These are phyloP conservation scores for Sporisorium reilianum DNA, from an alignment of 1,284 basidiomycete genomes.

Conservation along the genomic window DNA sequence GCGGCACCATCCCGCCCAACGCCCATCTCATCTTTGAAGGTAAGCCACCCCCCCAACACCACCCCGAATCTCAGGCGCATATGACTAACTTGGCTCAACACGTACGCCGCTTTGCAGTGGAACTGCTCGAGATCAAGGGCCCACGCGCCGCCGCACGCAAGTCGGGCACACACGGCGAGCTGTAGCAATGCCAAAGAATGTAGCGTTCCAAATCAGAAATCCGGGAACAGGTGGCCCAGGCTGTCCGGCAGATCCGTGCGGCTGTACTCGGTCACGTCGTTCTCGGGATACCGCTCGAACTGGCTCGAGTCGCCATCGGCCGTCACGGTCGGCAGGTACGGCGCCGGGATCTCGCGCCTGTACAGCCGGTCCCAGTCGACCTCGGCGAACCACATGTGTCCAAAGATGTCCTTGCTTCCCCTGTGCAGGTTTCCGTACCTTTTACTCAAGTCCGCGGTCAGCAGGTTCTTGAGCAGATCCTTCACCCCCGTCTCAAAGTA, in stretches of 20 bases:
- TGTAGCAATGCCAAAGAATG: slow-evolving; percentile 9
- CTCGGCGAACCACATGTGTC: slow-evolving; percentile 95
- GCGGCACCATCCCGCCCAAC: slow-evolving; percentile 82
- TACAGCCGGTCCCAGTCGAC: slow-evolving; percentile 92
- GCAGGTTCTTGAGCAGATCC: slow-evolving; percentile 88
- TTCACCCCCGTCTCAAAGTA: slow-evolving; percentile 84
- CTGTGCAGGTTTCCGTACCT: slow-evolving; percentile 91
- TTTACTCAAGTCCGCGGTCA: slow-evolving; percentile 89
- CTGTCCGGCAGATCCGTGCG: slow-evolving; percentile 57
- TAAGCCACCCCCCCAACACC: slow-evolving; percentile 19
- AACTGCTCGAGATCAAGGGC: slow-evolving; percentile 52
- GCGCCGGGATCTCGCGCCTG: slow-evolving; percentile 91
- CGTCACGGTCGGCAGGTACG: slow-evolving; percentile 80
- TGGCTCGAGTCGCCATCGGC: slow-evolving; percentile 70
- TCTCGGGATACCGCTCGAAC: slow-evolving; percentile 65
- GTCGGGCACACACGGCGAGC: slow-evolving; percentile 15
- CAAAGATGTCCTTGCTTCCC: slow-evolving; percentile 94
- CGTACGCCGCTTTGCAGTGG: slow-evolving; percentile 40
- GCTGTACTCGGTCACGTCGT: slow-evolving; percentile 64
- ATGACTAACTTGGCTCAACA: no score
- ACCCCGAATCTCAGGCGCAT: background rate
- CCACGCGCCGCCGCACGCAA: slow-evolving; percentile 30
- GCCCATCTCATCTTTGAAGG: slow-evolving; percentile 88
- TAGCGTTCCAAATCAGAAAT: slow-evolving; percentile 54
- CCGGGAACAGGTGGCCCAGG: slow-evolving; percentile 63